Conservation (phyloP, 2,329 filamentous ascomycete genomes). For the Neonectria punicea region DNA sequence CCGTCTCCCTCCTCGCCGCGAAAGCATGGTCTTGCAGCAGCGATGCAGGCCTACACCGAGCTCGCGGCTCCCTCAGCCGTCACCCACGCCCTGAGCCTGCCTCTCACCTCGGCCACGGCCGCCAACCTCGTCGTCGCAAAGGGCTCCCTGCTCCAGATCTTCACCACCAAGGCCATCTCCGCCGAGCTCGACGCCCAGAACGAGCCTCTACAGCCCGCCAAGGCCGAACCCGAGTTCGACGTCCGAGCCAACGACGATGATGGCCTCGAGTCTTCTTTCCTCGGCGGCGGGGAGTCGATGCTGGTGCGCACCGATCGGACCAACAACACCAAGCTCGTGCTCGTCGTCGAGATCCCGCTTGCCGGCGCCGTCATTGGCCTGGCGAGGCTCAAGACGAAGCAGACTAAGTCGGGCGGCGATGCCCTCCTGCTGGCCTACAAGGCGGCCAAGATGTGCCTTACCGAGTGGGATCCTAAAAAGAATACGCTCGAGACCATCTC, state of each 20-base stretch:
- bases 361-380: constrained; percentile 87
- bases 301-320: constrained; percentile 71
- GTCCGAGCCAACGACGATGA: constrained; percentile 68
- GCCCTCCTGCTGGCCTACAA: constrained; percentile 85
- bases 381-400: constrained; percentile 77
- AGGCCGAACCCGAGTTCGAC: constrained; percentile 61
- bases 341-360: constrained; percentile 85
- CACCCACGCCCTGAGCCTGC: constrained; percentile 83
- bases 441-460: constrained; percentile 91
- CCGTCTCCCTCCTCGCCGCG: constrained; percentile 26
- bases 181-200: constrained; percentile 67
- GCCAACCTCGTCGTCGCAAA: constrained; percentile 92
- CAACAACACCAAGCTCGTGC: constrained; percentile 79
- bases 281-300: constrained; percentile 70
- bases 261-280: constrained; percentile 73
- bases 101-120: constrained; percentile 79
- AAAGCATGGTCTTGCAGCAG: constrained; percentile 51
- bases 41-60: constrained; percentile 98
- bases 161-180: constrained; percentile 75
- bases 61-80: constrained; percentile 93
- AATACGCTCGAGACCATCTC: constrained; percentile 87
- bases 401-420: constrained; percentile 83
- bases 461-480: constrained; percentile 91
- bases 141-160: constrained; percentile 93
- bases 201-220: constrained; percentile 49